phyloP scores from a whole-genome alignment of 805 yeast species.

The Candida qinlingensis region DNA sequence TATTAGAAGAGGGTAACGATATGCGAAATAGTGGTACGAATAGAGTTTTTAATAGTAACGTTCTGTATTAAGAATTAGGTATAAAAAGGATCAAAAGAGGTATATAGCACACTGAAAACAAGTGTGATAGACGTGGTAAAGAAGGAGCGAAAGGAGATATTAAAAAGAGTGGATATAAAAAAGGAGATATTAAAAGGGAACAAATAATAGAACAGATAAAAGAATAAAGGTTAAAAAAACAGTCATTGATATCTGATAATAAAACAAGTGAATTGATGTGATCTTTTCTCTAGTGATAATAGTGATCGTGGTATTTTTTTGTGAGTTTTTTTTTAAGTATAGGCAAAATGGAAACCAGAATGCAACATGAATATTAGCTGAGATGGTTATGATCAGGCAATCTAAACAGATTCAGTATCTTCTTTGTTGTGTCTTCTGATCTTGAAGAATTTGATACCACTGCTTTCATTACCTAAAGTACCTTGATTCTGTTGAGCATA shows the following conservation, averaged over 20 bases:
- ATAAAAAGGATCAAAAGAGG: neutral
- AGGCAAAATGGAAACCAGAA: too few relatives aligned
- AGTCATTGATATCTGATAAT: neutral
- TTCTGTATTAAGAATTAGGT: neutral
- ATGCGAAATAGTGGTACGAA: neutral
- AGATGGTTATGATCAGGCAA: neutral
- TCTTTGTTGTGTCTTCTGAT: conserved; percentile 51
- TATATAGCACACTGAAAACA: neutral
- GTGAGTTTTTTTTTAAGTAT: neutral
- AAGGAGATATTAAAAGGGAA: neutral
- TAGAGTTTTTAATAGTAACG: neutral
- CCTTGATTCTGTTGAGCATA: conserved; percentile 26
- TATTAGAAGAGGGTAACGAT: neutral
- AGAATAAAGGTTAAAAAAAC: neutral
- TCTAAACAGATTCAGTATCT: conserved; percentile 34
- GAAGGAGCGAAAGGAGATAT: neutral
- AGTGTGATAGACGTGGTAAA: neutral
- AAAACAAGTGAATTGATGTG: neutral
- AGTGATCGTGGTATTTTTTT: neutral
- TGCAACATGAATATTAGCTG: too few relatives aligned
- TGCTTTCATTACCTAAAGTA: conserved; percentile 31
- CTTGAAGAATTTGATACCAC: conserved; percentile 74
- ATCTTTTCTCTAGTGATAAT: too few relatives aligned
- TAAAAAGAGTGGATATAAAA: neutral
- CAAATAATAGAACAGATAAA: neutral